Base-by-base conservation (phyloP, 2,329 filamentous ascomycete genomes). In the Xylogone sp. region DNA sequence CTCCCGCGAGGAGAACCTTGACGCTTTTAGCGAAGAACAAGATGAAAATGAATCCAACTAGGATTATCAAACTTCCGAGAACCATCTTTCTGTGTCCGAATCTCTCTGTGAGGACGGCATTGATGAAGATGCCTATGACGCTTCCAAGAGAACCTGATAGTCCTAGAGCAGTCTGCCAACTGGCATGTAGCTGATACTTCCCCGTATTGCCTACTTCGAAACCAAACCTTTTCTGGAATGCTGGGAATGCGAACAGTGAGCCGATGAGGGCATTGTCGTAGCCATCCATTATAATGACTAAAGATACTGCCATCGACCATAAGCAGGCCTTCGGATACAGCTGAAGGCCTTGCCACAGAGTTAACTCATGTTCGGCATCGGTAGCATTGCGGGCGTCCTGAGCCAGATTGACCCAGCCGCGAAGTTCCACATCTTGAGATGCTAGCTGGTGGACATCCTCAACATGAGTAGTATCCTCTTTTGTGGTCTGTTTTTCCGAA, bases 41-140 rank as follows among this genome's bases (percentile, higher is more conserved):
- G 50, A 76, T 71, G 12, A 73, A 65, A 19, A 72, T 74, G 60
- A 72, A 75, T 2, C 68, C 71, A 18, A 65, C 68, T 52, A 77
- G 65, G 43, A 73, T 56, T 18, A 69, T 53, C 13, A 77, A 65
- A 54, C 69, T 73, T 5, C 65, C 61, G 54, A 78, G 67, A 51
- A 77, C 67, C 0, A 73, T 75, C 43, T 71, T 71, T 21, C 73
- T 69, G 50, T 76, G 75, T 45, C 75, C 75, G 50, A 74, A 75
- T 6, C 68, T 67, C 51, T 75, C 71, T 20, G 71, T 73, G 9
- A 73, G 68, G 62, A 69, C 74, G 18, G 75, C 75, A 34, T 52
- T 52, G 3, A 43, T 18, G 24, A 52, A 31, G 18, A 47, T 47
- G 4, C 50, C 50, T 12, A 52, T 52, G 34, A 52, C 27, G 13